phyloP scores from a whole-genome alignment of 1,284 basidiomycete species.

The Moesziomyces parantarcticus region DNA sequence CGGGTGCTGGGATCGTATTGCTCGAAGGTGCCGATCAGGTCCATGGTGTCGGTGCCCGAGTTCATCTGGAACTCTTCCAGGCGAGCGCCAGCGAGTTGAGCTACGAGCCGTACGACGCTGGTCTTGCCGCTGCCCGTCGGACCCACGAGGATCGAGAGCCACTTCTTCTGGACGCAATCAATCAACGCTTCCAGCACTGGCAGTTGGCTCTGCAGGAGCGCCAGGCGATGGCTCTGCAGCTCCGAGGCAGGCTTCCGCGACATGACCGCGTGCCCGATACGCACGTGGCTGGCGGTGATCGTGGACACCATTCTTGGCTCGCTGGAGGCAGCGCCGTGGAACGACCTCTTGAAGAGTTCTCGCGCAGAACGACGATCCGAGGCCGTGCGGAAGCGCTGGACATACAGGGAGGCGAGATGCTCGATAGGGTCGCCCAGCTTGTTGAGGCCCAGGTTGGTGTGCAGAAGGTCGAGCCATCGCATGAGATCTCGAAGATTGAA shows the following conservation, averaged over 20 bases:
- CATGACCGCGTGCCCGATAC: constrained; percentile 78
- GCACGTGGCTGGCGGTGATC: constrained; percentile 73
- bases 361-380: constrained; percentile 77
- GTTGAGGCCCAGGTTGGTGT: constrained; percentile 73
- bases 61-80: constrained; percentile 84
- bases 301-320: constrained; percentile 68
- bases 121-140: constrained; percentile 83
- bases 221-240: constrained; percentile 36
- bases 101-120: constrained; percentile 77
- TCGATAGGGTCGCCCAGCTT: constrained; percentile 66
- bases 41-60: constrained; percentile 89
- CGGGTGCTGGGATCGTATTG: constrained; percentile 72
- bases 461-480: constrained; percentile 78
- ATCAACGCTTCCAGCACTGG: constrained; percentile 80
- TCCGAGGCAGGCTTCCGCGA: constrained; percentile 68
- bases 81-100: constrained; percentile 76
- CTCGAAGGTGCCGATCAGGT: constrained; percentile 95
- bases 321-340: constrained; percentile 68
- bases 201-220: constrained; percentile 77
- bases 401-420: constrained; percentile 71
- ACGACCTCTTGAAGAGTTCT: constrained; percentile 75
- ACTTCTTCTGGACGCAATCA: constrained; percentile 80
- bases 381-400: constrained; percentile 83
- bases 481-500: constrained; percentile 97
- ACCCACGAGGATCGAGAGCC: constrained; percentile 90